A percentile compares a stretch with the other conserved stretches of the same genome.
These are phyloP conservation scores for Capillidium rhysosporum DNA, from an alignment of 371 early-diverging fungal species.

Conservation along the genomic window DNA sequence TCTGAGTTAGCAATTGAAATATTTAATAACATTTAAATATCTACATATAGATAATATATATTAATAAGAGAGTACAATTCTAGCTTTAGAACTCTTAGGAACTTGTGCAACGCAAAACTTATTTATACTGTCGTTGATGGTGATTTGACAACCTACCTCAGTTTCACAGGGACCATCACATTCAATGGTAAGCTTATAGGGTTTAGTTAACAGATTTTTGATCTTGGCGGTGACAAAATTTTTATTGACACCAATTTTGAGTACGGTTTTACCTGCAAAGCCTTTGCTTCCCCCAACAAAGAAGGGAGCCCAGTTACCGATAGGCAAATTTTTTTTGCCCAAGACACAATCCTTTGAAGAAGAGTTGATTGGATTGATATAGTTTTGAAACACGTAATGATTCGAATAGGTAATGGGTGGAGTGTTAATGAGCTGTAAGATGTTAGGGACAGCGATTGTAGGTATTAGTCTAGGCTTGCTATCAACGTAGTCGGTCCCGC, in stretches of 20 bases:
- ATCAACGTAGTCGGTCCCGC: conserved; percentile 7
- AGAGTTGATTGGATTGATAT: conserved; percentile 3
- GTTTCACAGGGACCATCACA: neutral
- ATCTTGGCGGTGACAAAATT: neutral
- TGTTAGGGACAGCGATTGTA: neutral
- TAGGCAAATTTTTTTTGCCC: neutral
- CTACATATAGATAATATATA: no score
- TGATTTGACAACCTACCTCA: neutral
- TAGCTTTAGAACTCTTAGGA: neutral
- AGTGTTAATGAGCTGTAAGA: neutral
- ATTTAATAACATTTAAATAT: no score
- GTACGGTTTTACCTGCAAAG: neutral
- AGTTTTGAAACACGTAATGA: no score
- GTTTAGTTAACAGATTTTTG: neutral
- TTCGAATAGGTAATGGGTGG: conserved; percentile 5
- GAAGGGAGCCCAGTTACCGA: conserved; percentile 9
- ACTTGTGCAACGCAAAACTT: neutral
- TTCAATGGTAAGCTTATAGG: neutral
- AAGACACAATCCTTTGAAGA: neutral
- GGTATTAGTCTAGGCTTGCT: conserved; percentile 7
- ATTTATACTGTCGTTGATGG: neutral
- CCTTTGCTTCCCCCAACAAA: conserved; percentile 5
- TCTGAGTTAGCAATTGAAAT: no score
- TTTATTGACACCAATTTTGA: neutral
- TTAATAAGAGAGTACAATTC: neutral